Base-by-base conservation (phyloP, 768 basidiomycete genomes). In the Podaxis rugospora region DNA sequence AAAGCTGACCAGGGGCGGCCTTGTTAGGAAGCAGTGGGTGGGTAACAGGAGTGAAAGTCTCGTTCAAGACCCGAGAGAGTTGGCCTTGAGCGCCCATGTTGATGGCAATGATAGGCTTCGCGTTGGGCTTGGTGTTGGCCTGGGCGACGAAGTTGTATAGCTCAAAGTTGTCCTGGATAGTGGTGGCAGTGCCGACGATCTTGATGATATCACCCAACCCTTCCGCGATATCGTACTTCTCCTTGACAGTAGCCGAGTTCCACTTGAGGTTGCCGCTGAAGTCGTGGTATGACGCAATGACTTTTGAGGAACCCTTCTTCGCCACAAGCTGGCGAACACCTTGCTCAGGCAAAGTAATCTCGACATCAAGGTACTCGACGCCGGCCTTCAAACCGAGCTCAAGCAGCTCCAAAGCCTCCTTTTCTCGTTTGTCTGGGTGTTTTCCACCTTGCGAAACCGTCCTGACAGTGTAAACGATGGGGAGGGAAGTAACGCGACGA, bases 211-310 rank as follows among this genome's bases (percentile, higher is more conserved):
- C 95, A 2, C 95, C 95, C 47, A 86, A 77, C 62, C 76, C 73
- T 47, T 79, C 74, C 1, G 91, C 92, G 27, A 83, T 66, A 25
- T 81, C 79, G 71, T 91, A 92, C 68, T 89, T 90, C 60, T 86
- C 82, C 66, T 83, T 81, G 49, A 90, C 84, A 25, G 78, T 71
- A 4, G 81, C 72, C 16, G 88, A 80, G 64, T 86, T 81, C 96
- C 96, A 99, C 65, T 83, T 82, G 77, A 95, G 80, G 11, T 79
- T 77, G 2, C 96, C 95, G 47, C 84, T 87, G 89, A 91, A 95
- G 67, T 99, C 95, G 69, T 98, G 96, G 87, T 89, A 97, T 5
- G 95, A 97, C 0, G 93, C 91, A 60, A 99, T 88, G 68, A 98
- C 84, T 65, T 88, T 81, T 0, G 94, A 90, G 42, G 74, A 67